Base-by-base conservation (phyloP, 2,329 filamentous ascomycete species). In the Sarocladium oryzae region DNA sequence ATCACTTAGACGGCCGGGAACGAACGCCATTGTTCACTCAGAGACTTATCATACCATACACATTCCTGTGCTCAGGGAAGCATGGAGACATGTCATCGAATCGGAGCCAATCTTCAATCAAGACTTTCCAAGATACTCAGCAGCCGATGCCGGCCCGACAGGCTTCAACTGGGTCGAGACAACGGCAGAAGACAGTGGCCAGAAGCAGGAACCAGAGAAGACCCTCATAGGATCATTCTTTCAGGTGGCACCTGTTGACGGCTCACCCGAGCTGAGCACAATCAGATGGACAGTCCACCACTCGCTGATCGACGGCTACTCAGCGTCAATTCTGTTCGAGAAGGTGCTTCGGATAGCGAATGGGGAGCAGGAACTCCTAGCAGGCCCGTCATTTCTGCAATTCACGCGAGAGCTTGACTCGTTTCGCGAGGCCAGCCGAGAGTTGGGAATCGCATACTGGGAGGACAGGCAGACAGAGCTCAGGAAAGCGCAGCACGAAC, bases 31-130 rank as follows among this genome's bases (percentile, higher is more conserved):
- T 23, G 52, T 51, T 41, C 56, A 56, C 40, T 50, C 50, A 33
- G 57, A 61, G 41, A 52, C 23, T 2, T 58, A 58, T 36, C n/a
- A 49, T 21, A 23, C 53, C 5, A 20, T 28, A 5, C n/a, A 60
- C n/a, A 36, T 60, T 18, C 51, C 53, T 10, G 37, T 11, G 2
- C 32, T 63, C n/a, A 61, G 57, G 45, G 43, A 54, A 10, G 63
- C 62, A 4, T 65, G 63, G 63, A 51, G 53, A 36, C 50, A 51
- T 1, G 60, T 63, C 11, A 51, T 60, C 24, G 51, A 56, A 16
- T 49, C 49, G 7, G 63, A 65, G 52, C 54, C 61, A 1, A 60
- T 64, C 2, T 65, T 62, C 43, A 55, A 54, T 41, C 35, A 41
- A 53, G 18, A 26, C 2, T 21, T 13, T 37, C n/a, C 20, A 21